Base-by-base conservation (phyloP, 352 stramenopile genomes). In the Globisporangium barbulae region DNA sequence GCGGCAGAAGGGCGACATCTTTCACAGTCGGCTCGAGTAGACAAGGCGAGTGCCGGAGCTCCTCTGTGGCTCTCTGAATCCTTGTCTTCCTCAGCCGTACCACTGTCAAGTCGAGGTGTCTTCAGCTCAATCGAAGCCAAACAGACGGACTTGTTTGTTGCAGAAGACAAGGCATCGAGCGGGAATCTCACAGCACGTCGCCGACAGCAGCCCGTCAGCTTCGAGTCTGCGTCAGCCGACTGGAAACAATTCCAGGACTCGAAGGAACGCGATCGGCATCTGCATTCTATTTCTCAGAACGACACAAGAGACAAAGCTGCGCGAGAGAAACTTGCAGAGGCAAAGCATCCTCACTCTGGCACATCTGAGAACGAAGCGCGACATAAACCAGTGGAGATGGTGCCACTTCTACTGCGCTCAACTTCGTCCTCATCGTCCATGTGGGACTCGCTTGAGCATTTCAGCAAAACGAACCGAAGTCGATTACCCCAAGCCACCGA, bases 371-470 rank as follows among this genome's bases (percentile, higher is more conserved):
- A 33, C 15, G 61, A 30, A 7, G 2, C 48, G 13, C 30, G 42
- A 15, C 25, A 19, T 3, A 71, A 57, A 12, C 15, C 45, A 5
- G 10, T 17, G 2, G 22, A 53, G 22, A 3, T 13, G 12, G 7
- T 47, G 19, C 41, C 21, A n/a, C 49, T 31, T 0, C 33, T 37
- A 41, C 19, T 22, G 10, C 41, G 60, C 35, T 44, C 50, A 12
- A 19, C 21, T 19, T 22, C 48, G n/a, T 39, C 58, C 19, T 57
- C 59, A 1, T 54, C 64, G 8, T 54, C 63, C 3, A 78, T 80
- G 10, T 90, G 82, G 79, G 85, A 94, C 44, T 86, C 74, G 21
- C 73, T 94, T 6, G 85, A 92, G 59, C 84, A 88, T n/a, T 91
- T 94, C 56, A 92, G 82, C 50, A 89, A 88, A 63, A 90, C 76